Percentiles rank a stretch among this genome's conserved stretches.
Conservation (phyloP, 2,329 filamentous ascomycete genomes). For the Myrmaecium sp. region DNA sequence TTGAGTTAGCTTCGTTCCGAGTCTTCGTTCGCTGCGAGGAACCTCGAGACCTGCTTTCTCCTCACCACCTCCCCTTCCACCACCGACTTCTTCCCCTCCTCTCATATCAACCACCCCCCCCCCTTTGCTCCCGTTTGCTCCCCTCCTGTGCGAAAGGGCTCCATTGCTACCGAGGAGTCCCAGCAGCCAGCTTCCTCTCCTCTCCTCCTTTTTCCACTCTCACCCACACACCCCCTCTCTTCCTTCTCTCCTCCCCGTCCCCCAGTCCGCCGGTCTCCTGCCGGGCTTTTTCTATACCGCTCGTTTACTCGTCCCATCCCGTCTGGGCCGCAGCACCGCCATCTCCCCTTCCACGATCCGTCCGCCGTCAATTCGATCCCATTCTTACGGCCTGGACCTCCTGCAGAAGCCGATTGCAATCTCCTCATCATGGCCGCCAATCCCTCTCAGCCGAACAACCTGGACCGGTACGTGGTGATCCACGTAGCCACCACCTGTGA, state of each 20-base stretch:
- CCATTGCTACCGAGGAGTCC: not conserved
- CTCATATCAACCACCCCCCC: too few relatives aligned
- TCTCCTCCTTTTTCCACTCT: constrained; percentile 1
- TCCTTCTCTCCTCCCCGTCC: not conserved
- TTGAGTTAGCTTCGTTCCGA: too few relatives aligned
- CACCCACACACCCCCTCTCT: not conserved
- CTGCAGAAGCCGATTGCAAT: constrained; percentile 2
- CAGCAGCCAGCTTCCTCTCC: not conserved
- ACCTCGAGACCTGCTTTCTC: constrained; percentile 2
- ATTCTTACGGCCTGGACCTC: constrained; percentile 2
- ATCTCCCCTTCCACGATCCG: not conserved
- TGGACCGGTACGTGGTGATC: constrained; percentile 95
- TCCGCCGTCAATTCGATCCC: constrained; percentile 3
- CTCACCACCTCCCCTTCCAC: constrained; percentile 2
- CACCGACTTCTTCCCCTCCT: too few relatives aligned
- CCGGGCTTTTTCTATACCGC: not conserved
- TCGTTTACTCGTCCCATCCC: not conserved
- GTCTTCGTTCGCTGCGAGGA: too few relatives aligned
- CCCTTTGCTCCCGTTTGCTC: too few relatives aligned
- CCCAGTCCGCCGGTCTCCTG: not conserved
- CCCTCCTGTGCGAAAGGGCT: too few relatives aligned
- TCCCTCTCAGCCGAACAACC: constrained; percentile 24
- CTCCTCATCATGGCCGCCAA: constrained; percentile 11
- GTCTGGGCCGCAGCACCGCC: not conserved
- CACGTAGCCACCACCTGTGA: constrained; percentile 98